These are phyloP conservation scores for Tilletia walkeri DNA, from an alignment of 1,284 basidiomycete genomes.

Conservation along the genomic window DNA sequence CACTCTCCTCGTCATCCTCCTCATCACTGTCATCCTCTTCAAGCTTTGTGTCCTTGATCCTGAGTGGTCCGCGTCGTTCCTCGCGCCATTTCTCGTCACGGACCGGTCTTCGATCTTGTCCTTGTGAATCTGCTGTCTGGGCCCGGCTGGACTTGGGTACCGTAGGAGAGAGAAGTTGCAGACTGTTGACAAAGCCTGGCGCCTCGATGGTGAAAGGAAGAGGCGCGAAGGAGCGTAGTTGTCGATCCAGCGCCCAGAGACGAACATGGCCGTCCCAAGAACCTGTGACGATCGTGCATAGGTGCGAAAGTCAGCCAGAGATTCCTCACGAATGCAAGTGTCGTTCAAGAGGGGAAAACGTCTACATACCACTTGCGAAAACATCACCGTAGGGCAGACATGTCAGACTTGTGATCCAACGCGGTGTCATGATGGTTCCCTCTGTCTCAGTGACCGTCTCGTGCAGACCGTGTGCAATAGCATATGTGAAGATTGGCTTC, in stretches of 20 bases:
- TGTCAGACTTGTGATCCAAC: slow-evolving; percentile 86
- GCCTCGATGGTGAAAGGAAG: slow-evolving; percentile 65
- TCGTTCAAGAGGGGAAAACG: background rate
- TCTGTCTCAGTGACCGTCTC: slow-evolving; percentile 66
- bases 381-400: slow-evolving; percentile 83
- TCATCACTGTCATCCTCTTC: background rate
- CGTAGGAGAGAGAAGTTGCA: slow-evolving; percentile 68
- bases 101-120: background rate
- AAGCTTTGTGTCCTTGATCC: background rate
- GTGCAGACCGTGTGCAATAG: slow-evolving; percentile 82
- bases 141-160: slow-evolving; percentile 3
- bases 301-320: background rate
- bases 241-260: slow-evolving; percentile 80
- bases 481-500: slow-evolving; percentile 83
- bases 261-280: slow-evolving; percentile 87
- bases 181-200: slow-evolving; percentile 80
- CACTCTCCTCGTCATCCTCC: background rate
- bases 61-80: background rate
- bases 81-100: background rate
- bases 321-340: background rate
- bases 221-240: slow-evolving; percentile 72
- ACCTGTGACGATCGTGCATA: slow-evolving; percentile 59
- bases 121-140: background rate
- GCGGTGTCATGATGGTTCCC: slow-evolving; percentile 71
- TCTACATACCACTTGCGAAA: slow-evolving; percentile 74